These are phyloP conservation scores for Corymbia citriodora DNA, from an alignment of 441 rosid genomes.

Conservation along the genomic window DNA sequence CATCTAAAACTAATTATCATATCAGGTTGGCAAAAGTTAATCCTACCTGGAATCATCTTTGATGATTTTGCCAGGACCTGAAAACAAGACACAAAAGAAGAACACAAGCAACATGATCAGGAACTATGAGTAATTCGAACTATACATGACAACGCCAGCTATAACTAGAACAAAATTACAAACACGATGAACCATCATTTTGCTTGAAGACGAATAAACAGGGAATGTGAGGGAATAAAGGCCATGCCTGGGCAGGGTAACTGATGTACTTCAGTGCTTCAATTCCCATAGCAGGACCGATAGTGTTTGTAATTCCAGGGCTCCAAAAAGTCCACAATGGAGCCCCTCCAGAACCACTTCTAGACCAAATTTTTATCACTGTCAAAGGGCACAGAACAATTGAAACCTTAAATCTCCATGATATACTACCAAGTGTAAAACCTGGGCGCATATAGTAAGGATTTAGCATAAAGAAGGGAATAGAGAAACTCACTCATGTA, in stretches of 20 bases:
- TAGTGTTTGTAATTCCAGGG: slow-evolving; percentile 92
- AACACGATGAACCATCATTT: neutral
- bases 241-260: slow-evolving; percentile 89
- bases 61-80: slow-evolving; percentile 96
- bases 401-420: neutral
- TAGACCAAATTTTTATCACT: slow-evolving; percentile 96
- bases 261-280: slow-evolving; percentile 95
- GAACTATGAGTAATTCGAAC: neutral
- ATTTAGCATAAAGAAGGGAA: neutral
- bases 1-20: neutral
- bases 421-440: neutral
- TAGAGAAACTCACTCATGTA: slow-evolving; percentile 55
- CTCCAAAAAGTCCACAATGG: slow-evolving; percentile 98
- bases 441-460: neutral
- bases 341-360: slow-evolving; percentile 49
- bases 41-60: slow-evolving; percentile 91
- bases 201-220: neutral
- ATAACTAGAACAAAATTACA: neutral
- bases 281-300: slow-evolving; percentile 98
- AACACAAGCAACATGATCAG: neutral
- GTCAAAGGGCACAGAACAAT: neutral
- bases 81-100: neutral
- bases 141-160: neutral
- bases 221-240: neutral
- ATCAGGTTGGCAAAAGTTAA: neutral